Evolutionary conservation across 345 rosid genomes (phyloP), one percentile per base, ranked within the genome.

Genomic region (Toxicodendron radicans): DNA sequence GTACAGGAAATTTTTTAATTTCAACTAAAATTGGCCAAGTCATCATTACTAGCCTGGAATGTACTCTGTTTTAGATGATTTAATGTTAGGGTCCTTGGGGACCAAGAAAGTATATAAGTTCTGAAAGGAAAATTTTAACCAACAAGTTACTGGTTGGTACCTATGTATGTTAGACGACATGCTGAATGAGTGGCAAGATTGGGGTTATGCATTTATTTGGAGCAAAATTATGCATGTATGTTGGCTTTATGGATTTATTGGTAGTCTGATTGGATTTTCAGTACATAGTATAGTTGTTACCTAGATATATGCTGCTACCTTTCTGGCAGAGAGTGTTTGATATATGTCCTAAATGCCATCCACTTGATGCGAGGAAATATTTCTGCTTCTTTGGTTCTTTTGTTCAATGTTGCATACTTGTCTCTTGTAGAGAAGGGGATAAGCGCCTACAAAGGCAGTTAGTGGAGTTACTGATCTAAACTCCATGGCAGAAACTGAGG

Each of bases 11-110:
- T 66, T 64, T 73, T 64, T 70, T 54, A 58, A 56, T 67, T 51
- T 75, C 51, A 53, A 71, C 72, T 53, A 41, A 68, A 58, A 71
- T 68, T 57, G 57, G 74, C 73, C 70, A 35, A 65, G 53, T 61
- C 53, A 49, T 58, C 73, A 73, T 64, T 78, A 58, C 73, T 78
- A 63, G 58, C 57, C 52, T 53, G 32, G 38, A 53, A 38, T 63
- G 68, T 48, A 49, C 68, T 70, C 38, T 61, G 49, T 74, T 38
- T 54, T 30, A 49, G 67, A 45, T 64, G 62, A 32, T 56, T 75
- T 33, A 12, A 20, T 35, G 10, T 54, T 48, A 52, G 48, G 53
- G 73, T 38, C 38, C 66, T 30, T 38, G 43, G 9, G 38, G 43
- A 38, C 43, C 43, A 38, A 0, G 43, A 38, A 38, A 38, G 38